Base-by-base conservation (phyloP, 2,329 filamentous ascomycete genomes). In the Fusarium torreyae region DNA sequence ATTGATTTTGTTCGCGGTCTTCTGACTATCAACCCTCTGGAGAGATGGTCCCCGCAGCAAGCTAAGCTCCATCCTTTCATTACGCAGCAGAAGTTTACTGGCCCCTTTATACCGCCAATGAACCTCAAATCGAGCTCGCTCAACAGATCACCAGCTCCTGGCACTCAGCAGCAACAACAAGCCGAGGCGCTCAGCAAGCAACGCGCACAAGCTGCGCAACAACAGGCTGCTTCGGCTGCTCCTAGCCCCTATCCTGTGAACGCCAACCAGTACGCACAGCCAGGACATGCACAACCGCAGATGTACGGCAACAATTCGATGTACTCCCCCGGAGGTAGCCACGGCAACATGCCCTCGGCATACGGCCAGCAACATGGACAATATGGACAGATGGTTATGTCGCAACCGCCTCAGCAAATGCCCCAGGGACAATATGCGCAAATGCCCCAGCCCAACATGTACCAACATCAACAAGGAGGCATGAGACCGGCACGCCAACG, bases 21-120 rank as follows among this genome's bases (percentile, higher is more conserved):
- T 39, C 84, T 99, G 59, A 97, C 92, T 63, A 97, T 98, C 77
- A 99, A 98, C 77, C 96, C 96, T 5, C 86, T 99, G 34, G 96
- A 99, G 81, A 86, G 96, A 78, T 99, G 96, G 96, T 97, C 96
- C 6, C 96, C 96, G 8, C 95, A 98, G 76, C 96, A 99, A 81
- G 96, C 96, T 34, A 98, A 98, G 78, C 84, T 98, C 63, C 96
- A 99, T 77, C 96, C 96, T 1, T 99, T 99, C 80, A 99, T 99
- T 77, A 99, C 96, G 1, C 96, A 99, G 78, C 92, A 97, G 77
- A 99, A 98, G 83, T 99, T 92, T 77, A 98, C 94, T 0, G 94
- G 94, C 1, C 94, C 94, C 5, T 99, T 99, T 77, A 93, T 98
- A 48, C 96, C 96, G 10, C 95, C 95, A 4, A 97, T 98, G 94